Evolutionary conservation across 805 yeast species (phyloP), one percentile per base, ranked within the genome.

Genomic region (Kazachstania taianensis): DNA sequence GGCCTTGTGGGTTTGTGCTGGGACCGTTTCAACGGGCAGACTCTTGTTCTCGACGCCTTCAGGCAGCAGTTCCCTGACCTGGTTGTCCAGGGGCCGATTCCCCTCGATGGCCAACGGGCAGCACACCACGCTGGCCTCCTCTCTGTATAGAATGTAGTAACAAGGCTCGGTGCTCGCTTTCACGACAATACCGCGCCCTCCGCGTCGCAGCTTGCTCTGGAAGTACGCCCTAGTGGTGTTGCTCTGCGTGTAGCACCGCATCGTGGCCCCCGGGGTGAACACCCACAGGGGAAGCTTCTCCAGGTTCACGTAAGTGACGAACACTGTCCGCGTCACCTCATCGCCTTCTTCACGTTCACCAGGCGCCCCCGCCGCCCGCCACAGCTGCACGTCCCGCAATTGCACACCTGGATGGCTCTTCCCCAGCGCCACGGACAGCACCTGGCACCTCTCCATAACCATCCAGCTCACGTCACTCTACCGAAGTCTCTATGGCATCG

Each of bases 241-340:
- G 31, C 58, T 53, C 4, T 39, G 32, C 2, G 57, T 55, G 32
- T 38, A 49, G 37, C 59, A 55, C 9, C 35, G 30, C 27, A 39
- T 36, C 8, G 14, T 16, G 7, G 14, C 22, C 13, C 26, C 40
- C 3, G 33, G 29, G 15, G 28, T n/a, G 8, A 36, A 22, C 7
- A 46, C 39, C 61, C 61, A 56, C n/a, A 52, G 19, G 1, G 61
- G 61, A 24, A 55, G 28, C 28, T 40, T 48, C 5, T 32, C 18
- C 10, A 50, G 10, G 32, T 45, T 49, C 7, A 55, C 45, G 28
- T 53, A 53, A 17, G 41, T 44, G 3, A 47, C 10, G 28, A 49
- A 47, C 48, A 14, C 38, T 25, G n/a, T 23, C 18, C n/a, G n/a
- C n/a, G n/a, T n/a, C n/a, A n/a, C n/a, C n/a, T n/a, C n/a, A n/a